phyloP scores from a whole-genome alignment of 352 stramenopile species.

The Achlya hypogyna region DNA sequence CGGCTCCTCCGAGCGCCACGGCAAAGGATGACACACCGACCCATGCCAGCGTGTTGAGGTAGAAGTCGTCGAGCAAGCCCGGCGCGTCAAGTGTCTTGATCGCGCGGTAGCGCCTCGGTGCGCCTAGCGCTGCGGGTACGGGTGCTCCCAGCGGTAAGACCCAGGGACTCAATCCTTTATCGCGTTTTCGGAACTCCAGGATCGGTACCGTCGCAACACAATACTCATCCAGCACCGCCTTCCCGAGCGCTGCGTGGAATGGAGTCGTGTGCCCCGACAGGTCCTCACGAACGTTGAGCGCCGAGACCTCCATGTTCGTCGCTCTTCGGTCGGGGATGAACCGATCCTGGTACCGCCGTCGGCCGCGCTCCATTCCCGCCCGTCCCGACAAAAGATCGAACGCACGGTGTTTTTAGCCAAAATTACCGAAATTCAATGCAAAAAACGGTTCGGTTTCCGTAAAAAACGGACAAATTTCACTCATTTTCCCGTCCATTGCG shows the following conservation, averaged over 20 bases:
- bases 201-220: background rate
- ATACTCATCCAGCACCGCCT: slow-evolving; percentile 4
- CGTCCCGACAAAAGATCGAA: background rate
- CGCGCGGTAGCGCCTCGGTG: background rate
- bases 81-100: slow-evolving; percentile 14
- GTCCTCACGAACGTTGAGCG: background rate
- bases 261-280: background rate
- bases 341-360: background rate
- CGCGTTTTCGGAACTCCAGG: background rate
- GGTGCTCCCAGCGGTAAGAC: background rate
- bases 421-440: too few species aligned
- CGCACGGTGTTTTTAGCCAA: too few species aligned
- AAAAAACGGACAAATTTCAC: too few species aligned
- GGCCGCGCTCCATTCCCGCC: background rate
- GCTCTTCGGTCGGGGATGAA: slow-evolving; percentile 9
- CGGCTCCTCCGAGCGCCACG: slow-evolving; percentile 3
- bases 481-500: too few species aligned
- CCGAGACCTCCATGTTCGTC: slow-evolving; percentile 9
- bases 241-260: slow-evolving; percentile 7
- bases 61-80: slow-evolving; percentile 12
- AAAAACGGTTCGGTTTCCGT: too few species aligned
- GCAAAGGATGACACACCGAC: background rate
- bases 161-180: background rate
- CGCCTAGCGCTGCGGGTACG: background rate
- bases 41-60: slow-evolving; percentile 14